Conservation (phyloP, 768 basidiomycete genomes). For the Lentinula lateritia region DNA sequence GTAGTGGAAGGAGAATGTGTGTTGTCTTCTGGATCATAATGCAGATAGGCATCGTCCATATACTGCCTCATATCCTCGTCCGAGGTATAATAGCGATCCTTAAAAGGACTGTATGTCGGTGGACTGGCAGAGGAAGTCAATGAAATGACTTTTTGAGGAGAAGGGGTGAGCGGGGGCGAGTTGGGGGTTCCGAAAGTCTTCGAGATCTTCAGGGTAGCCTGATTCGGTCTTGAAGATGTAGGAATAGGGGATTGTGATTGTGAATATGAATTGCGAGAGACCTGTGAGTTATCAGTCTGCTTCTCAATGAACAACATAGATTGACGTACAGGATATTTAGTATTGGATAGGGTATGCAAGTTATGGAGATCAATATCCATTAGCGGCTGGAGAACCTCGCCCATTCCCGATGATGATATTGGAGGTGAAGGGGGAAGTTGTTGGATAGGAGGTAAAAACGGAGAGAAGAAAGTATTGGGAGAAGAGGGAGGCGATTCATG, state of each 20-base stretch:
- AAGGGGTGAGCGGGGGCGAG: constrained; percentile 7
- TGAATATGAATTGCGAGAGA: background rate
- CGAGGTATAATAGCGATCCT: background rate
- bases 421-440: background rate
- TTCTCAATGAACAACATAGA: background rate
- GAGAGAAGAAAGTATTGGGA: background rate
- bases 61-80: constrained; percentile 3
- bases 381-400: background rate
- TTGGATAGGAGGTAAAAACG: background rate
- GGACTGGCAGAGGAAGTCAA: background rate
- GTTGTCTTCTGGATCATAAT: constrained; percentile 24
- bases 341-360: constrained; percentile 10
- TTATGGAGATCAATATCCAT: constrained; percentile 1
- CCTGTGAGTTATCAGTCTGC: constrained; percentile 30
- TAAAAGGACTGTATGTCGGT: background rate
- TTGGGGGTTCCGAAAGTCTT: constrained; percentile 9
- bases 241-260: background rate
- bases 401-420: background rate
- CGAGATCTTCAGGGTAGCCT: constrained; percentile 13
- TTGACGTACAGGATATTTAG: background rate
- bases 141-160: constrained; percentile 1
- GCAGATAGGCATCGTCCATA: constrained; percentile 26
- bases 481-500: background rate
- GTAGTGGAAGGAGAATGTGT: background rate
- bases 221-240: constrained; percentile 24